phyloP scores from a whole-genome alignment of 1,284 basidiomycete species.

The Apiotrichum akiyoshidainum region DNA sequence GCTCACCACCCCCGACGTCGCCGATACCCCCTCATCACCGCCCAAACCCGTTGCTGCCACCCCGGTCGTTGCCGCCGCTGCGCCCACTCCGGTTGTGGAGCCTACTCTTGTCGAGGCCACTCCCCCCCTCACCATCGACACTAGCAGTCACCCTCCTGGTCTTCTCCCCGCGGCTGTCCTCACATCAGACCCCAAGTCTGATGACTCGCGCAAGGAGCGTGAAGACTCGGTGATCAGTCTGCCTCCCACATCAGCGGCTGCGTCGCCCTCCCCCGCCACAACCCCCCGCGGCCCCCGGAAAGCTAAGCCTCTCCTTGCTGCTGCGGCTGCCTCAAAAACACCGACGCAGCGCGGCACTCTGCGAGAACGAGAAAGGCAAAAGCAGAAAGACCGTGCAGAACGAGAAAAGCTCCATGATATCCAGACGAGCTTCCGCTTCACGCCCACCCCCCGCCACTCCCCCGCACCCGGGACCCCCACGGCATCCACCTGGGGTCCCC shows the following conservation, averaged over 20 bases:
- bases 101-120: background rate
- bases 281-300: background rate
- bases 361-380: background rate
- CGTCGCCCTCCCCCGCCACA: background rate
- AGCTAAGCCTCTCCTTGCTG: constrained; percentile 3
- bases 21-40: background rate
- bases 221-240: background rate
- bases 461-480: background rate
- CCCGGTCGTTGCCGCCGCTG: background rate
- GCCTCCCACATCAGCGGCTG: constrained; percentile 1
- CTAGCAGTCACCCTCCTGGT: background rate
- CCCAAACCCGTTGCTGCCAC: background rate
- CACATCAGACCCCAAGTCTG: background rate
- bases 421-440: background rate
- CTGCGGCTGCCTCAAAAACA: constrained; percentile 1
- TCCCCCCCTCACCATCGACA: background rate
- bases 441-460: background rate
- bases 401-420: background rate
- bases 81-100: background rate
- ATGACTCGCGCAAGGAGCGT: background rate
- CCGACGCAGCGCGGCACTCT: constrained; percentile 2
- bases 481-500: background rate
- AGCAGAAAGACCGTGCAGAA: background rate
- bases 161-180: background rate
- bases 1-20: background rate